These are phyloP conservation scores for Bipolaris sorokiniana DNA, from an alignment of 2,329 filamentous ascomycete genomes.

Conservation along the genomic window DNA sequence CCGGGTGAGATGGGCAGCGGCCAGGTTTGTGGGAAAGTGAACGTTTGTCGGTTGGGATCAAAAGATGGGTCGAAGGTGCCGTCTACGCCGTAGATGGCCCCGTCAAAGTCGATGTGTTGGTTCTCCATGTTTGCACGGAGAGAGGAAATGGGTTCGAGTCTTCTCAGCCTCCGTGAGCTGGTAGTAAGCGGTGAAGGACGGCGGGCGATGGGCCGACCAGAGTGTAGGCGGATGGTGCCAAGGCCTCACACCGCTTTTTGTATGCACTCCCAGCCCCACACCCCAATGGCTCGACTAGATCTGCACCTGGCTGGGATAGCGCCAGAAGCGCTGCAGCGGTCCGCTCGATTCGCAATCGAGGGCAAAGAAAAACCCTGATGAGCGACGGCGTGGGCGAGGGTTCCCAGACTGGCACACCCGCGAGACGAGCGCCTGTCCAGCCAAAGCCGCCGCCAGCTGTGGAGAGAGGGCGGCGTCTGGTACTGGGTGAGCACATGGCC, in stretches of 20 bases:
- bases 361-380: constrained; percentile 27
- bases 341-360: constrained; percentile 32
- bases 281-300: constrained; percentile 18
- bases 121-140: constrained; percentile 51
- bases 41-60: constrained; percentile 45
- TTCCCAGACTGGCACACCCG: constrained; percentile 16
- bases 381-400: constrained; percentile 19
- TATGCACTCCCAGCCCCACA: constrained; percentile 20
- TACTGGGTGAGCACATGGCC: constrained; percentile 12
- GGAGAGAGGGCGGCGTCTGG: constrained; percentile 9
- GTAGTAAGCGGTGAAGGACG: constrained; percentile 36
- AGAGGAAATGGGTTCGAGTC: constrained; percentile 27
- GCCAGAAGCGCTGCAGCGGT: constrained; percentile 38
- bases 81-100: constrained; percentile 44
- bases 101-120: constrained; percentile 49
- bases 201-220: constrained; percentile 29
- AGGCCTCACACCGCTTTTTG: constrained; percentile 21
- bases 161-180: constrained; percentile 47
- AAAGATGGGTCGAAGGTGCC: constrained; percentile 48
- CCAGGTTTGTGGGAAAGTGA: constrained; percentile 46
- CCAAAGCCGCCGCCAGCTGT: constrained; percentile 8
- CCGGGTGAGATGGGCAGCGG: constrained; percentile 47
- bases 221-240: constrained; percentile 18
- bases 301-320: constrained; percentile 28
- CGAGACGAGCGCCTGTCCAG: constrained; percentile 13